A percentile compares a stretch with the other conserved stretches of the same genome.
phyloP scores from a whole-genome alignment of 257 asterid species.

The Pogostemon cablin region DNA sequence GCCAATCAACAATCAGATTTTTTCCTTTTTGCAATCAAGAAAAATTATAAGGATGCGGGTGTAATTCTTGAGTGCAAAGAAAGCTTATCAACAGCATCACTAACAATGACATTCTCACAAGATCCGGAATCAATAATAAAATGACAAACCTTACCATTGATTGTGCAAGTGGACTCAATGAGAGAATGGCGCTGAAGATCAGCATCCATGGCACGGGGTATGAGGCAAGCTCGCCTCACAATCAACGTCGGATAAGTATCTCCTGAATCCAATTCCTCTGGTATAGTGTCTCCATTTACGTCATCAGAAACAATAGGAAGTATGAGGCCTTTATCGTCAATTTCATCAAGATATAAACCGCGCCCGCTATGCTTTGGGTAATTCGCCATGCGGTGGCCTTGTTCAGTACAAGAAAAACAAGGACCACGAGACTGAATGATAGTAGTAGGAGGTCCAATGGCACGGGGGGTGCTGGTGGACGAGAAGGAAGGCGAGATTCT shows the following conservation, averaged over 20 bases:
- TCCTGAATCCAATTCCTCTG: not conserved
- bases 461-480: not conserved
- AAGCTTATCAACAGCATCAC: not conserved
- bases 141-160: not conserved
- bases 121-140: constrained; percentile 5
- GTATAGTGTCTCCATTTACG: not conserved
- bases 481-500: not conserved
- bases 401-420: not conserved
- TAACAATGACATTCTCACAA: too few relatives aligned
- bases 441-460: not conserved
- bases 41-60: not conserved
- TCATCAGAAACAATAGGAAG: not conserved
- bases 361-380: not conserved
- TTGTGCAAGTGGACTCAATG: not conserved
- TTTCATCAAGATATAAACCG: not conserved
- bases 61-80: not conserved
- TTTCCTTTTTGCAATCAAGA: not conserved
- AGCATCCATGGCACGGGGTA: not conserved
- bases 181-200: not conserved
- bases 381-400: not conserved
- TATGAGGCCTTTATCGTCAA: not conserved
- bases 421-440: too few relatives aligned
- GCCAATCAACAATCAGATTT: not conserved
- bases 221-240: not conserved
- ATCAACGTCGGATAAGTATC: not conserved